Evolutionary conservation across 495 filamentous ascomycete species (phyloP).

Genomic region (Hypoxylon perforatum): DNA sequence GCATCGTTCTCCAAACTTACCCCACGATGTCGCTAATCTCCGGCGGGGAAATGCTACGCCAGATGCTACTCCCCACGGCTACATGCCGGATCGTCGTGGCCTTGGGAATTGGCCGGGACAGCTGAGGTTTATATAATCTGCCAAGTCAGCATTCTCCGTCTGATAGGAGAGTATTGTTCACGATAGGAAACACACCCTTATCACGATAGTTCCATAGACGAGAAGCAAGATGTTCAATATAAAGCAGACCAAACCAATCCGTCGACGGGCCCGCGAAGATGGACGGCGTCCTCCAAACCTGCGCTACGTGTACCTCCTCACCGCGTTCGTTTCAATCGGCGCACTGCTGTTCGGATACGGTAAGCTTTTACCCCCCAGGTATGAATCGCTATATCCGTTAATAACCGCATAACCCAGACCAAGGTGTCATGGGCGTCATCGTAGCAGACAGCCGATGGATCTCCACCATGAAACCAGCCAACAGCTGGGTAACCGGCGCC

Average conservation of each 20-base stretch:
- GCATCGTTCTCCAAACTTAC: slow-evolving; percentile 5
- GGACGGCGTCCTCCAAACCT: slow-evolving; percentile 20
- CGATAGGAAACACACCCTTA: too few relatives aligned
- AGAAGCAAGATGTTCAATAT: slow-evolving; percentile 16
- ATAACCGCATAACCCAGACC: slow-evolving; percentile 8
- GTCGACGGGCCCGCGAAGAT: not conserved
- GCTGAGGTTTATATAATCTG: not conserved
- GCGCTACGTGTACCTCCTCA: slow-evolving; percentile 30
- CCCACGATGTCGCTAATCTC: slow-evolving; percentile 10
- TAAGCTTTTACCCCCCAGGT: slow-evolving; percentile 1
- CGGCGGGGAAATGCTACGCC: slow-evolving; percentile 15
- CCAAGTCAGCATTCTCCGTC: not conserved
- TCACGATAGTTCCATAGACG: not conserved
- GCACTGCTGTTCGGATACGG: slow-evolving; percentile 36
- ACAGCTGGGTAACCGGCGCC: slow-evolving; percentile 30
- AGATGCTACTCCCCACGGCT: slow-evolving; percentile 5
- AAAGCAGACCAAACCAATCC: slow-evolving; percentile 24
- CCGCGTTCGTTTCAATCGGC: slow-evolving; percentile 33
- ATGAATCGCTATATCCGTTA: not conserved
- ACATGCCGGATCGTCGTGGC: not conserved
- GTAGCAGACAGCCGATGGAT: slow-evolving; percentile 28
- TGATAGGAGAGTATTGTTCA: not conserved
- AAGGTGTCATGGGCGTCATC: slow-evolving; percentile 31
- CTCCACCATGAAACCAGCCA: slow-evolving; percentile 17
- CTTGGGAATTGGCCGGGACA: not conserved